These are phyloP conservation scores for Erodium texanum DNA, from an alignment of 441 rosid species.

Conservation along the genomic window DNA sequence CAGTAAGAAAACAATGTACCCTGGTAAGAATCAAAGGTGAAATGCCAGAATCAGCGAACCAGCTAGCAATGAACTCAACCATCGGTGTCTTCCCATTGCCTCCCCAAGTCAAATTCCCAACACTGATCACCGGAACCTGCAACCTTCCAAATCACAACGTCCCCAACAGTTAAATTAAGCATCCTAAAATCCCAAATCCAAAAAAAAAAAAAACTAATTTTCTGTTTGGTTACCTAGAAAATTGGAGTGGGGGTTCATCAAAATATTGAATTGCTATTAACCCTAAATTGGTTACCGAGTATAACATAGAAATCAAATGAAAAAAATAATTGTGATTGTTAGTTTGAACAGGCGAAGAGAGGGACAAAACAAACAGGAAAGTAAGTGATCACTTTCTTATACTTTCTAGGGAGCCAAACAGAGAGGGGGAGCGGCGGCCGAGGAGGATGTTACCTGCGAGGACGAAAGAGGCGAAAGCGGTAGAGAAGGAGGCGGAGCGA, in stretches of 20 bases:
- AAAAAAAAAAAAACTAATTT: too few species aligned
- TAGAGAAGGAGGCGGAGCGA: constrained; percentile 48
- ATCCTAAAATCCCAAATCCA: not conserved
- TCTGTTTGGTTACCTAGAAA: too few species aligned
- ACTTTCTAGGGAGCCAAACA: not conserved
- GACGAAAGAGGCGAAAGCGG: constrained; percentile 36
- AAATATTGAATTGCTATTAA: not conserved
- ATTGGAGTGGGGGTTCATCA: too few species aligned
- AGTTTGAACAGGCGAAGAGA: not conserved
- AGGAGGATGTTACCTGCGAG: constrained; percentile 34
- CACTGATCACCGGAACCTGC: constrained; percentile 77
- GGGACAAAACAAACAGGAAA: not conserved
- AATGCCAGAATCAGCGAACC: constrained; percentile 44
- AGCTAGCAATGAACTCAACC: constrained; percentile 60
- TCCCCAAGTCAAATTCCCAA: constrained; percentile 90
- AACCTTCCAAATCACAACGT: constrained; percentile 38
- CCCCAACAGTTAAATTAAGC: not conserved
- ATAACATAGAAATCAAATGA: too few species aligned
- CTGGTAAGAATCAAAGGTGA: constrained; percentile 73
- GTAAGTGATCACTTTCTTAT: not conserved
- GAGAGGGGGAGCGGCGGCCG: not conserved
- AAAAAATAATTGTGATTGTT: not conserved
- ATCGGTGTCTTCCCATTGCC: constrained; percentile 92
- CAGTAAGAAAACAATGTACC: constrained; percentile 25
- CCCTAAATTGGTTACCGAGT: not conserved